phyloP scores from a whole-genome alignment of 2,329 filamentous ascomycete species.

The Cucurbitaria berberidis region DNA sequence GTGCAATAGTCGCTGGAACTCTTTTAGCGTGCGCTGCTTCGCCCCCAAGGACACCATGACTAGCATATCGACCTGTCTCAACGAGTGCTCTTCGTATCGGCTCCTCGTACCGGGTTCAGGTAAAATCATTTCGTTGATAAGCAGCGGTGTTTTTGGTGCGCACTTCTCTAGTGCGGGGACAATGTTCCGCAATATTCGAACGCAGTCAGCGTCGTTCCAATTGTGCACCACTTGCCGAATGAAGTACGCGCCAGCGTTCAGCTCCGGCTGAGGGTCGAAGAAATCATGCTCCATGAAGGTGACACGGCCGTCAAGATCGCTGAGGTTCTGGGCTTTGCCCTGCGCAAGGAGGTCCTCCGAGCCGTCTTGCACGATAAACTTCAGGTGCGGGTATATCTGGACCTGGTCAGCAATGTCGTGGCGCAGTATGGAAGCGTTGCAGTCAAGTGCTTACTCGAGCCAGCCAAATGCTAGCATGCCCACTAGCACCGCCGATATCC shows the following conservation, averaged over 20 bases:
- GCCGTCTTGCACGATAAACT: constrained; percentile 23
- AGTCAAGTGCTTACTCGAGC: constrained; percentile 23
- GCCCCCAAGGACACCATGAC: constrained; percentile 31
- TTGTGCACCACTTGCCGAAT: constrained; percentile 50
- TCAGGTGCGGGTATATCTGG: constrained; percentile 11
- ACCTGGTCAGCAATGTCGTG: background rate
- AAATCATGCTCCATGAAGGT: constrained; percentile 46
- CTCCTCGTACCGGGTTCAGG: constrained; percentile 23
- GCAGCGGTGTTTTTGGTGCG: constrained; percentile 25
- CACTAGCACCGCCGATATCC: constrained; percentile 36
- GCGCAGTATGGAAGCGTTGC: background rate
- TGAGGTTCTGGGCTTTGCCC: background rate
- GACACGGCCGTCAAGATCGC: constrained; percentile 24
- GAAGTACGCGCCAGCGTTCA: constrained; percentile 43
- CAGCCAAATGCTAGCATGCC: constrained; percentile 28
- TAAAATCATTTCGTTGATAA: constrained; percentile 42
- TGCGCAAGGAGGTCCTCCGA: constrained; percentile 11
- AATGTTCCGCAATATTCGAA: constrained; percentile 42
- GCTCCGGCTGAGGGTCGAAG: constrained; percentile 44
- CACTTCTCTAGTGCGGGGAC: constrained; percentile 39
- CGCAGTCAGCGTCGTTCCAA: constrained; percentile 44
- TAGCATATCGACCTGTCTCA: constrained; percentile 36
- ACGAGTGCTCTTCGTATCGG: constrained; percentile 20
- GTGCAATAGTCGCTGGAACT: constrained; percentile 15
- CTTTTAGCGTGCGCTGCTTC: constrained; percentile 18